Evolutionary conservation across 257 asterid genomes (phyloP), one percentile per base, ranked within the genome.

Genomic region (Dorcoceras hygrometricum): DNA sequence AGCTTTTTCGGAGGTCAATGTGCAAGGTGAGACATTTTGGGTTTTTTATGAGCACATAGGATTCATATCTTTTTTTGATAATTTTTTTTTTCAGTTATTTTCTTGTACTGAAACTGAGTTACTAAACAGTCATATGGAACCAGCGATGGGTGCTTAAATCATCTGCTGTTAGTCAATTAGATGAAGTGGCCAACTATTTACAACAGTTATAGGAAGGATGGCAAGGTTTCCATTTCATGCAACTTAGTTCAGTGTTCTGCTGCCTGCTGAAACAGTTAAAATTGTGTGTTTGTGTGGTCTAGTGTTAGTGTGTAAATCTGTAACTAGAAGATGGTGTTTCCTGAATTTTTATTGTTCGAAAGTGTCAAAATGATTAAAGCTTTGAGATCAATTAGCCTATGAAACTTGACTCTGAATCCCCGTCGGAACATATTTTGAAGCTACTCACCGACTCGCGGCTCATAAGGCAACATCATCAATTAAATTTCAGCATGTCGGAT

Each of bases 1-100:
- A 32, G 27, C 61, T 12, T 72, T 23, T 64, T 56, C 16, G 61
- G 28, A 57, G 59, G 48, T 14, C 69, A 57, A 24, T 70, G 19
- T 25, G 46, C 50, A 34, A n/a, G 56, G 26, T 25, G 39, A 59
- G 56, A 46, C 68, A 57, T 57, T 10, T 63, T 23, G 54, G 65
- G 57, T 46, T 62, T 20, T 8, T 56, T 43, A 43, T 14, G 51
- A 43, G 51, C 51, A 43, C 51, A 14, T 43, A 12, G 2, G 19
- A 14, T 12, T 43, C n/a, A n/a, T 3, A 43, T 43, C n/a, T 43
- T 43, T 3, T n/a, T n/a, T n/a, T n/a, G n/a, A n/a, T n/a, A n/a
- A n/a, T n/a, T n/a, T n/a, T n/a, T n/a, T n/a, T n/a, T n/a, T n/a
- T n/a, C n/a, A n/a, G n/a, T n/a, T 43, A 43, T 43, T 12, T 43